These are phyloP conservation scores for Celoporthe dispersa DNA, from an alignment of 2,329 filamentous ascomycete species.

Conservation along the genomic window DNA sequence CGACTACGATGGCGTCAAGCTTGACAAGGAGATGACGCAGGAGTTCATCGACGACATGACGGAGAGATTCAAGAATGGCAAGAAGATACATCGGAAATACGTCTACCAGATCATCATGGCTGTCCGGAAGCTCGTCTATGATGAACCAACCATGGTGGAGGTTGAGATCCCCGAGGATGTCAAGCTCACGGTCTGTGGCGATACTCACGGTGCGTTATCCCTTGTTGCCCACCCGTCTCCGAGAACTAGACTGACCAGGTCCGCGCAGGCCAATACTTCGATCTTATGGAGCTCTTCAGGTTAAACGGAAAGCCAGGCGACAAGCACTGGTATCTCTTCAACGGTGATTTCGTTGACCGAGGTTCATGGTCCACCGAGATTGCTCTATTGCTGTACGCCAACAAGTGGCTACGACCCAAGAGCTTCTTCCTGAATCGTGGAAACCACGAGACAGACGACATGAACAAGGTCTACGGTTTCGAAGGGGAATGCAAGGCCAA, in stretches of 20 bases:
- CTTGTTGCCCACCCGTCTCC: conserved; percentile 14
- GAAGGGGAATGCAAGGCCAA: conserved; percentile 98
- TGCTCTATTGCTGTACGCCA: conserved; percentile 87
- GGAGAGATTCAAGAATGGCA: conserved; percentile 91
- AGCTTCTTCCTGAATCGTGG: conserved; percentile 95
- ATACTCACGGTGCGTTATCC: conserved; percentile 80
- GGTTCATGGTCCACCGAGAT: conserved; percentile 99
- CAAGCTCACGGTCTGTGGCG: conserved; percentile 90
- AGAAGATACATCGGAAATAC: conserved; percentile 95
- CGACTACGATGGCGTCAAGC: conserved; percentile 80
- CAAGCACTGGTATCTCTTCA: conserved; percentile 94
- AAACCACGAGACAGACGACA: conserved; percentile 98
- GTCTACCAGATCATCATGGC: conserved; percentile 95
- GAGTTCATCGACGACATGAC: conserved; percentile 99
- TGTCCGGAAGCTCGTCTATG: conserved; percentile 86
- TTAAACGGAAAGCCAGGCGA: conserved; percentile 84
- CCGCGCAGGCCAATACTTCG: conserved; percentile 87
- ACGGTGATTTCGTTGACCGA: conserved; percentile 97
- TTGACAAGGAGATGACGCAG: conserved; percentile 86
- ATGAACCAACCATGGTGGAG: conserved; percentile 97
- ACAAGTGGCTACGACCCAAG: conserved; percentile 91
- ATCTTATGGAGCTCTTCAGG: conserved; percentile 93
- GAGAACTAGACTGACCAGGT: conserved; percentile 31
- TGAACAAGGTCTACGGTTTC: conserved; percentile 98
- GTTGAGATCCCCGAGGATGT: conserved; percentile 77